Conservation (phyloP, 176 grass and related monocot genomes). For the Metroxylon sagu region DNA sequence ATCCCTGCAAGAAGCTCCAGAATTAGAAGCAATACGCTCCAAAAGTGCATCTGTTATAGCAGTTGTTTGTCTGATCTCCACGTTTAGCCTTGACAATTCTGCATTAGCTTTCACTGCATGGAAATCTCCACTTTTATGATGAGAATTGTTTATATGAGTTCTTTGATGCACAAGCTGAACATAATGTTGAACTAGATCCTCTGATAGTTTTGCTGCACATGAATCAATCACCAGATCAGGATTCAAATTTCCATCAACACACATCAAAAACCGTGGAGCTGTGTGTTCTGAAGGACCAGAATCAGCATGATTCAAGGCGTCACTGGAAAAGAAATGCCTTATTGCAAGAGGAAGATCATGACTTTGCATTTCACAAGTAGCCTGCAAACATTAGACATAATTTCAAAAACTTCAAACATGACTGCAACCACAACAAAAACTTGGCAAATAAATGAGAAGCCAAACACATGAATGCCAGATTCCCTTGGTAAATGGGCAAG, state of each 20-base stretch:
- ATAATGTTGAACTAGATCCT: constrained; percentile 67
- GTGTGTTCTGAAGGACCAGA: constrained; percentile 41
- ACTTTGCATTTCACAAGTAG: constrained; percentile 62
- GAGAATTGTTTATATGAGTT: constrained; percentile 31
- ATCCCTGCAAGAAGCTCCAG: constrained; percentile 24
- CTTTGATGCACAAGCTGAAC: constrained; percentile 64
- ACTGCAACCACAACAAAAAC: no score
- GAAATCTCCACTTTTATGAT: constrained; percentile 31
- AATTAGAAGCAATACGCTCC: constrained; percentile 17
- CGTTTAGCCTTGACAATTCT: constrained; percentile 17
- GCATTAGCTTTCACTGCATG: constrained; percentile 29
- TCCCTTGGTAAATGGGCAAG: no score
- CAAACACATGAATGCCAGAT: no score
- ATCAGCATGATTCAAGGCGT: constrained; percentile 44
- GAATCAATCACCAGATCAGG: constrained; percentile 56
- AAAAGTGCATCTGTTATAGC: constrained; percentile 5
- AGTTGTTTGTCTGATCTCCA: constrained; percentile 15
- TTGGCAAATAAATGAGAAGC: no score
- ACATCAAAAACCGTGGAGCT: constrained; percentile 63
- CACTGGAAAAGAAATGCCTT: constrained; percentile 63
- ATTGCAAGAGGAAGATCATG: constrained; percentile 77
- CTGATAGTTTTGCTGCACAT: constrained; percentile 51
- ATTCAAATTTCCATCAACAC: constrained; percentile 59
- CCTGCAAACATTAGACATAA: no score
- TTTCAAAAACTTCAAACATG: no score